These are phyloP conservation scores for Graphium sp. DNA, from an alignment of 2,329 filamentous ascomycete genomes.

Conservation along the genomic window DNA sequence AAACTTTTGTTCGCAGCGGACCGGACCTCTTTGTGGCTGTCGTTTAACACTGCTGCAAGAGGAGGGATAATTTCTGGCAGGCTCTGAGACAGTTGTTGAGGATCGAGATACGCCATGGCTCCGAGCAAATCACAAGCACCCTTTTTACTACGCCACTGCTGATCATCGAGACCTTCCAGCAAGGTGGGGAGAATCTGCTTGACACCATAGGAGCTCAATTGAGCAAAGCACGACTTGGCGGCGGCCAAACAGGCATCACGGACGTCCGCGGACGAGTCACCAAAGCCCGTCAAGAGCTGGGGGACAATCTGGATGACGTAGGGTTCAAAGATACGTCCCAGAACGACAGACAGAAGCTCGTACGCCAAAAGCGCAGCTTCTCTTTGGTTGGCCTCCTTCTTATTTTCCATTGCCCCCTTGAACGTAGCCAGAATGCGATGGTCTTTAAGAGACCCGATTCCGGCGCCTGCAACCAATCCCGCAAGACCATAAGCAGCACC, in stretches of 20 bases:
- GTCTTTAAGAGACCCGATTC: slow-evolving; percentile 66
- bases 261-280: slow-evolving; percentile 75
- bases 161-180: slow-evolving; percentile 79
- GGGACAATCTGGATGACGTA: slow-evolving; percentile 94
- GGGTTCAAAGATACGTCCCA: slow-evolving; percentile 83
- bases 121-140: slow-evolving; percentile 92
- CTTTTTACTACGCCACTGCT: slow-evolving; percentile 97
- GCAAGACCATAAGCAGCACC: slow-evolving; percentile 91
- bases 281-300: slow-evolving; percentile 75
- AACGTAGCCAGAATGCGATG: slow-evolving; percentile 74
- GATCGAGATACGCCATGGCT: slow-evolving; percentile 96
- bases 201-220: slow-evolving; percentile 86
- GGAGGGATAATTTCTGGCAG: slow-evolving; percentile 94
- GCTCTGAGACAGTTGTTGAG: slow-evolving; percentile 81
- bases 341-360: slow-evolving; percentile 72
- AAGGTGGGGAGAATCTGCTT: slow-evolving; percentile 87
- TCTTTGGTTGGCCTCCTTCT: slow-evolving; percentile 77
- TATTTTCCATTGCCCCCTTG: slow-evolving; percentile 76
- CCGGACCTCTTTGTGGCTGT: slow-evolving; percentile 95
- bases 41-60: slow-evolving; percentile 81
- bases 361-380: slow-evolving; percentile 83
- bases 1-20: slow-evolving; percentile 84
- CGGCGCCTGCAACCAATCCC: slow-evolving; percentile 77
- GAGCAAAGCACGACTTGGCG: slow-evolving; percentile 86
- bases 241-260: slow-evolving; percentile 85